Conservation (phyloP, 2,329 filamentous ascomycete genomes). For the Trichoderma pleuroti region DNA sequence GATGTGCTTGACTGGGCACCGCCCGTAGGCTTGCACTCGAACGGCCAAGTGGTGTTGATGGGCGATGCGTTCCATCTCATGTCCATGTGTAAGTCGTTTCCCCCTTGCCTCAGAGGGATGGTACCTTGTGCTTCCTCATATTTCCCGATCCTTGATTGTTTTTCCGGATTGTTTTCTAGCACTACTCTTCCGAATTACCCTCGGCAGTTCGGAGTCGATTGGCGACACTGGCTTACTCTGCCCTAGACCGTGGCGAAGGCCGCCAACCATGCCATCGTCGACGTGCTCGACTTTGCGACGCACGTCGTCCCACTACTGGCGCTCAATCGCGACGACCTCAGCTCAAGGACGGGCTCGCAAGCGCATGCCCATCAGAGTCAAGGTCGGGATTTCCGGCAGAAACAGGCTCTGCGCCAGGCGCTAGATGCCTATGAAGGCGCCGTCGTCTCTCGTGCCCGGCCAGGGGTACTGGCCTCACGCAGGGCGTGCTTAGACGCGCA, state of each 20-base stretch:
- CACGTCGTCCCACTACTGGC: constrained; percentile 27
- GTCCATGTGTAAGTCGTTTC: constrained; percentile 52
- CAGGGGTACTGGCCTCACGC: constrained; percentile 48
- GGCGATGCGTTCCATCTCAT: constrained; percentile 57
- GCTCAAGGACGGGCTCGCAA: not conserved
- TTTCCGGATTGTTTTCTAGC: not conserved
- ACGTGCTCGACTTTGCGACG: constrained; percentile 45
- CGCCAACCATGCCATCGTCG: constrained; percentile 54
- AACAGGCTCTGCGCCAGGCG: constrained; percentile 25
- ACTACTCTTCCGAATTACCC: not conserved
- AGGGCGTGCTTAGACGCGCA: constrained; percentile 55
- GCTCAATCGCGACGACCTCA: not conserved
- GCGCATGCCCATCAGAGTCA: not conserved
- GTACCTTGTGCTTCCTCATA: not conserved
- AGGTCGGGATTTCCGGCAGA: not conserved
- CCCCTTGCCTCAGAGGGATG: not conserved
- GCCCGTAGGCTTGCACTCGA: constrained; percentile 33
- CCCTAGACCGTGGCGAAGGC: constrained; percentile 52
- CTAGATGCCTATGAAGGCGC: constrained; percentile 43
- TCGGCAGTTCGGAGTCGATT: not conserved
- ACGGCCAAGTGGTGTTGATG: constrained; percentile 44
- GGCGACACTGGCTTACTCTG: not conserved
- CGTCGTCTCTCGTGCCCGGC: constrained; percentile 41
- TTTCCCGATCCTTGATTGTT: not conserved
- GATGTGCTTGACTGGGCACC: constrained; percentile 49